These are phyloP conservation scores for Nidularia sp. DNA, from an alignment of 768 basidiomycete species.

Conservation along the genomic window DNA sequence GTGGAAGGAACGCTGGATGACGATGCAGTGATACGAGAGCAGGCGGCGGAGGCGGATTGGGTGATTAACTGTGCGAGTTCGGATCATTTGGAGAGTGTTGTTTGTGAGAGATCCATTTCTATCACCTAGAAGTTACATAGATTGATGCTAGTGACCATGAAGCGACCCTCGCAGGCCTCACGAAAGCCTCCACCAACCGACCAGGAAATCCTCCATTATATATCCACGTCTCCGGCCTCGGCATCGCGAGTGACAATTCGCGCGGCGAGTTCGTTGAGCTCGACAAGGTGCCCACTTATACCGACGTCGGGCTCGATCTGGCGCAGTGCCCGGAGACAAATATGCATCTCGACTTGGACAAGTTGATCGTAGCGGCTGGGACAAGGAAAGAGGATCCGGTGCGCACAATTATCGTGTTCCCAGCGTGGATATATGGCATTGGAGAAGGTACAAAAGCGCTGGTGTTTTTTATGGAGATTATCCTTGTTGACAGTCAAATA, in stretches of 20 bases:
- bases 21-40: slow-evolving; percentile 24
- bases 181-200: slow-evolving; percentile 25
- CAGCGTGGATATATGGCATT: slow-evolving; percentile 38
- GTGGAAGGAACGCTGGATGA: slow-evolving; percentile 36
- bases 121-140: background rate
- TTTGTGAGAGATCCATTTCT: slow-evolving; percentile 15
- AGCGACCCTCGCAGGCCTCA: slow-evolving; percentile 26
- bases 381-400: slow-evolving; percentile 32
- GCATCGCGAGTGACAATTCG: slow-evolving; percentile 34
- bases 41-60: slow-evolving; percentile 29
- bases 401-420: slow-evolving; percentile 38
- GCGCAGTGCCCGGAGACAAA: slow-evolving; percentile 16
- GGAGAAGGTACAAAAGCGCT: slow-evolving; percentile 25
- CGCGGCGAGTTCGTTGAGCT: slow-evolving; percentile 28
- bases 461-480: background rate
- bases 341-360: slow-evolving; percentile 16
- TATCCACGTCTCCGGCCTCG: slow-evolving; percentile 38
- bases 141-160: slow-evolving; percentile 17
- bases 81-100: slow-evolving; percentile 28
- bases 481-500: background rate
- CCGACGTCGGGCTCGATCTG: slow-evolving; percentile 31
- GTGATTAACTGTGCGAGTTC: slow-evolving; percentile 38
- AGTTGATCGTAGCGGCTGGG: slow-evolving; percentile 33
- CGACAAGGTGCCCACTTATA: slow-evolving; percentile 23
- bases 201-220: slow-evolving; percentile 36